Conservation (phyloP, 352 stramenopile genomes). For the Globisporangium cederbergense region DNA sequence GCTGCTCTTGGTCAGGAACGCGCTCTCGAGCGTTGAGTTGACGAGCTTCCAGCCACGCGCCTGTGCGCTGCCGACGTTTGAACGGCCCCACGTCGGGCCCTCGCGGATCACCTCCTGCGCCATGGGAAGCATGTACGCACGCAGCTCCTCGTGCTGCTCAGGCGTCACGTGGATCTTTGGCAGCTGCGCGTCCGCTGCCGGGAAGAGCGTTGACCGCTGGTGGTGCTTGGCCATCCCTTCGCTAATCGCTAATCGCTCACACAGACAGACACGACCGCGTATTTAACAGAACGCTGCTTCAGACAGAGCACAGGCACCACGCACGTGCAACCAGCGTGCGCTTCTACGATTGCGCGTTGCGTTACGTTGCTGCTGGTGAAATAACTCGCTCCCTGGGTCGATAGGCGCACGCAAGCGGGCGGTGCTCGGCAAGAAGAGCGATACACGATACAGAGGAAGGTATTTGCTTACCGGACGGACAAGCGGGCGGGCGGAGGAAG, state of each 20-base stretch:
- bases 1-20: slow-evolving; percentile 56
- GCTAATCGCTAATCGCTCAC: no score
- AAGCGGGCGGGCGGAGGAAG: no score
- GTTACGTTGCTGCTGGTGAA: no score
- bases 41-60: slow-evolving; percentile 56
- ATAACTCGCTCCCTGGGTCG: no score
- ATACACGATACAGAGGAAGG: no score
- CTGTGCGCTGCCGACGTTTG: slow-evolving; percentile 45
- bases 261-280: neutral
- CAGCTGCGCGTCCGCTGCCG: slow-evolving; percentile 44
- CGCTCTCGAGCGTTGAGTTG: slow-evolving; percentile 35
- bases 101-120: slow-evolving; percentile 50
- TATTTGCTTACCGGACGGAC: no score
- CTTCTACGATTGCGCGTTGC: no score
- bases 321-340: no score
- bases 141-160: slow-evolving; percentile 62
- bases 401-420: no score
- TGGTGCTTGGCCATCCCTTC: slow-evolving; percentile 3
- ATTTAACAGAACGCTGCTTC: no score
- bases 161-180: slow-evolving; percentile 45
- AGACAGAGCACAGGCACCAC: no score
- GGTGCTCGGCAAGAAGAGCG: no score
- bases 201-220: slow-evolving; percentile 29
- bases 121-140: slow-evolving; percentile 47
- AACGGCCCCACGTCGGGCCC: slow-evolving; percentile 58